Base-by-base conservation (phyloP, 192 early-diverging fungal species). In the Entomortierella beljakovae region DNA sequence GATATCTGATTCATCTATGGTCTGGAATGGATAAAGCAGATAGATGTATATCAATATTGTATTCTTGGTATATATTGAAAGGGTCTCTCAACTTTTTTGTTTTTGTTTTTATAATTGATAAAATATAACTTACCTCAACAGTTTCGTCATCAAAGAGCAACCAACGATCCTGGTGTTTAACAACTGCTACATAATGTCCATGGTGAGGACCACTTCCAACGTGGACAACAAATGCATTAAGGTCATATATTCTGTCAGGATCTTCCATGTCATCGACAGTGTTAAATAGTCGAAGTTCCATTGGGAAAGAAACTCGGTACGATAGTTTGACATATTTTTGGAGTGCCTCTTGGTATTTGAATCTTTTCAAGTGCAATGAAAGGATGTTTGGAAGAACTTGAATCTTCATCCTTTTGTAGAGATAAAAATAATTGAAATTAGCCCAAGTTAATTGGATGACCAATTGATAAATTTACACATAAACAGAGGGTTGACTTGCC, bases 131-230 rank as follows among this genome's bases (percentile, higher is more conserved):
- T 86, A 94, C 91, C 70, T 95, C 90, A n/a, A 99, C 96, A 51
- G 84, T 88, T 53, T 99, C 97, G 81, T 99, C 98, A 82, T 99
- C 98, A 81, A 98, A 98, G 32, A 98, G 80, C 37, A 97, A 75
- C 98, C 98, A 99, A 46, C 91, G 89, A 31, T 91, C 91, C 53
- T 90, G 82, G 51, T 90, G 92, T 79, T 95, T 96, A 35, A 96
- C 92, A 34, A 99, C 85, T 1, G 95, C 89, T 5, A 99, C 92
- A 85, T 99, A 99, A 74, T 99, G 98, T 6, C 98, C 98, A 70
- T 97, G 95, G 74, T 97, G 88, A 23, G 94, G 97, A 0, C 97
- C 96, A 74, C 94, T 94, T 60, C 98, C 98, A 68, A 99, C 90
- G 79, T 99, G 98, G 31, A 99, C 92, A 53, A 97, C 94, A 37